Evolutionary conservation across 164 flowering plant species (phyloP).

Genomic region (Annona squamosa): DNA sequence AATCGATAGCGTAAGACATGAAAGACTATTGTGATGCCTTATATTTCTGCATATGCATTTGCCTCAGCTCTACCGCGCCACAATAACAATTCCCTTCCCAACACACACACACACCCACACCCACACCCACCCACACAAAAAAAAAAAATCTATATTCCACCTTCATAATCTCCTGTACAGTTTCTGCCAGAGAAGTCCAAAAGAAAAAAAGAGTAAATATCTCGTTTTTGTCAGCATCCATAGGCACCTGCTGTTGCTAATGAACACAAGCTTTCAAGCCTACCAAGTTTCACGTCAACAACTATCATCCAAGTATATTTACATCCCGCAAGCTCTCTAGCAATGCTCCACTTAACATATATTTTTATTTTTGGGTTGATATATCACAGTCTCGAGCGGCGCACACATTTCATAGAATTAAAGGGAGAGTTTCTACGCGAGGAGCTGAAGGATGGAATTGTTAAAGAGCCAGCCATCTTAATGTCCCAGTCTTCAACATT

Average conservation of each 20-base stretch:
- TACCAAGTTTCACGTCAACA: not conserved
- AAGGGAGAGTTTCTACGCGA: slow-evolving; percentile 35
- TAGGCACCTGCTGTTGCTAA: not conserved
- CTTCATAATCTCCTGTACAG: not conserved
- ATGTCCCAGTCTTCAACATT: slow-evolving; percentile 87
- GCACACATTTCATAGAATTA: slow-evolving; percentile 84
- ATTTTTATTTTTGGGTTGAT: not conserved
- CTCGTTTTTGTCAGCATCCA: not conserved
- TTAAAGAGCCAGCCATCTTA: slow-evolving; percentile 31
- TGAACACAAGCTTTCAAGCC: too few species aligned
- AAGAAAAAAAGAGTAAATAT: not conserved
- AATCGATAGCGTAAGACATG: too few species aligned
- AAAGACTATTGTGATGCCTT: too few species aligned
- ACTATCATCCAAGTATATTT: not conserved
- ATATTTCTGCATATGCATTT: too few species aligned
- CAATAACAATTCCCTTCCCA: too few species aligned
- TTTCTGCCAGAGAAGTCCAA: not conserved
- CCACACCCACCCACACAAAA: too few species aligned
- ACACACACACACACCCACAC: too few species aligned
- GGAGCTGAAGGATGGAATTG: slow-evolving; percentile 22
- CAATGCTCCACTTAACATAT: not conserved
- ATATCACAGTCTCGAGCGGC: slow-evolving; percentile 61
- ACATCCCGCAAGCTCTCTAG: not conserved
- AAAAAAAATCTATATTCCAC: not conserved
- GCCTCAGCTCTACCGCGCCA: too few species aligned